phyloP scores from a whole-genome alignment of 495 filamentous ascomycete species.

The Astrocystis sublimbata region DNA sequence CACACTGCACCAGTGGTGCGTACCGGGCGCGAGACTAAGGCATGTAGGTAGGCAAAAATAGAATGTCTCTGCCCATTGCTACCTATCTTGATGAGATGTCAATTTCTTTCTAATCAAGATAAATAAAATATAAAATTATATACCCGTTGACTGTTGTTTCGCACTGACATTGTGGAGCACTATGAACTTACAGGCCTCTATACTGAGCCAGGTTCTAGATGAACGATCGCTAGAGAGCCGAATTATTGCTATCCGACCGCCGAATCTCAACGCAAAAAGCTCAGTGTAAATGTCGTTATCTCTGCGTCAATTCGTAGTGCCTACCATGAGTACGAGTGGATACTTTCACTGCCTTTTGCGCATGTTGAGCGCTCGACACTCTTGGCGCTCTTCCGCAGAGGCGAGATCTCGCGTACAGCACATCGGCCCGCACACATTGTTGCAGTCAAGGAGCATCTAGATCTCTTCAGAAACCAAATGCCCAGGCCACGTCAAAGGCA shows the following conservation, averaged over 20 bases:
- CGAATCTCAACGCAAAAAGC: neutral
- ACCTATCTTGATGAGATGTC: neutral
- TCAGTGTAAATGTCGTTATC: neutral
- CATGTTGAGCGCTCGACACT: conserved; percentile 3
- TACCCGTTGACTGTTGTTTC: neutral
- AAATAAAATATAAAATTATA: neutral
- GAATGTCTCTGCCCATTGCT: neutral
- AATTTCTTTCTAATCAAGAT: conserved; percentile 1
- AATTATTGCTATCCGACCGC: neutral
- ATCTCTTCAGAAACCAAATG: neutral
- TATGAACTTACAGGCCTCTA: neutral
- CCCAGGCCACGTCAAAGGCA: neutral
- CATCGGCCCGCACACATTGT: neutral
- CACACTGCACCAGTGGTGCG: neutral
- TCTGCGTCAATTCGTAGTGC: neutral
- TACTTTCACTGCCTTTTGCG: conserved; percentile 11
- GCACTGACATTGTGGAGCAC: neutral
- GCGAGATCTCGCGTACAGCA: conserved; percentile 1
- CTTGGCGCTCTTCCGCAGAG: conserved; percentile 1
- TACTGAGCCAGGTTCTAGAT: neutral
- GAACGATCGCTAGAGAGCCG: neutral
- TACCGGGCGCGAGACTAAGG: neutral
- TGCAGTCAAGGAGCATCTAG: conserved; percentile 3
- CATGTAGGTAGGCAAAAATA: conserved; percentile 11
- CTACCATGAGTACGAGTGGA: neutral